phyloP scores from a whole-genome alignment of 441 rosid genomes.

The Eutrema salsugineum region DNA sequence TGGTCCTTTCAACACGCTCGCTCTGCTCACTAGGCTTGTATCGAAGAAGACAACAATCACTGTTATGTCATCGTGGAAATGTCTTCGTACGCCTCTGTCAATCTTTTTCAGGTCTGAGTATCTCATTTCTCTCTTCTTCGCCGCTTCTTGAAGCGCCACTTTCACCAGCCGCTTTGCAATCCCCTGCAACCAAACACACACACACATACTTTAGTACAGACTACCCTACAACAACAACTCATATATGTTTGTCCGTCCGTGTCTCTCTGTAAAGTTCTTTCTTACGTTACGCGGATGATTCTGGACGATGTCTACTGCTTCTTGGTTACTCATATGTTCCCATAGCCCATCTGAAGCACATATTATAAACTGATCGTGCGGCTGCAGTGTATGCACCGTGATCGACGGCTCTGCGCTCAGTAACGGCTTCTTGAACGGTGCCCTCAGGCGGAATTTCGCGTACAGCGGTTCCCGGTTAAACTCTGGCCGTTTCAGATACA shows the following conservation, averaged over 20 bases:
- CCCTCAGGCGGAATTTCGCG: constrained; percentile 69
- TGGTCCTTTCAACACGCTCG: constrained; percentile 40
- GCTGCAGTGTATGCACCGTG: constrained; percentile 58
- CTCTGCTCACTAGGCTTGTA: constrained; percentile 54
- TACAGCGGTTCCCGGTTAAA: constrained; percentile 88
- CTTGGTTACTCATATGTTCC: constrained; percentile 96
- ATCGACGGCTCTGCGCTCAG: constrained; percentile 84
- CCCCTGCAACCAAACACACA: constrained; percentile 60
- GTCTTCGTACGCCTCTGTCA: constrained; percentile 88
- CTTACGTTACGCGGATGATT: constrained; percentile 60
- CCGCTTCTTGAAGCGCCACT: constrained; percentile 81
- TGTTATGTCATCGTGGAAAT: constrained; percentile 96
- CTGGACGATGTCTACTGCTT: constrained; percentile 89
- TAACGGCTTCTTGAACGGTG: constrained; percentile 70
- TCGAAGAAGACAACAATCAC: constrained; percentile 85
- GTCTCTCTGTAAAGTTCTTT: too few species aligned
- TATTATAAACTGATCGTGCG: constrained; percentile 71
- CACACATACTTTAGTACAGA: too few species aligned
- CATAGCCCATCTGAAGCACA: constrained; percentile 98
- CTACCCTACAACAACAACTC: too few species aligned
- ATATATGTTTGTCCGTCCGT: too few species aligned
- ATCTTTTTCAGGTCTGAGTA: constrained; percentile 97
- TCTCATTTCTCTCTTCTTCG: constrained; percentile 93
- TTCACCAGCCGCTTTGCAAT: constrained; percentile 87
- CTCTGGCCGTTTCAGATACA: constrained; percentile 82